Evolutionary conservation across 257 asterid genomes (phyloP).

Genomic region (Fraxinus americana): DNA sequence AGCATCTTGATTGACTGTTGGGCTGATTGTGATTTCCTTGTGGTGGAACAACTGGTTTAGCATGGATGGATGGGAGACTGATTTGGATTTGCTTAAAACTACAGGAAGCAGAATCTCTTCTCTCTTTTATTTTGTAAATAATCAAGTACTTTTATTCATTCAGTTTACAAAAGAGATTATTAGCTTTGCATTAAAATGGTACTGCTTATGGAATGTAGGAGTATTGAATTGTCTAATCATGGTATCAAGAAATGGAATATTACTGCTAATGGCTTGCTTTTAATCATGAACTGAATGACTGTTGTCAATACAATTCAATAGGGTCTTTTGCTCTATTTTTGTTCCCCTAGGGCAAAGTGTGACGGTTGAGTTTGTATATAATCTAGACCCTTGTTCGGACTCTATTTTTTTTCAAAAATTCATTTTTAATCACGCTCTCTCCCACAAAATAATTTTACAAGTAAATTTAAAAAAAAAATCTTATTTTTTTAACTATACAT

Average conservation of each 20-base stretch:
- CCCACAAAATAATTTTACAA: too few relatives aligned
- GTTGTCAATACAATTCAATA: too few relatives aligned
- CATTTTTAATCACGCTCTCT: too few relatives aligned
- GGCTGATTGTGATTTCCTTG: constrained; percentile 11
- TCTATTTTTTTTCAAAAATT: too few relatives aligned
- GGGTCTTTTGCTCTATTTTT: too few relatives aligned
- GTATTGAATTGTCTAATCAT: background rate
- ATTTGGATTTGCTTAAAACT: constrained; percentile 21
- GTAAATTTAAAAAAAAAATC: too few relatives aligned
- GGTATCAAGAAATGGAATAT: background rate
- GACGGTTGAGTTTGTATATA: too few relatives aligned
- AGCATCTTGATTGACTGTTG: constrained; percentile 18
- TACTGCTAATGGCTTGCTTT: too few relatives aligned
- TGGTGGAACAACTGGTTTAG: constrained; percentile 14
- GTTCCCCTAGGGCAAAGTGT: too few relatives aligned
- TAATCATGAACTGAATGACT: too few relatives aligned
- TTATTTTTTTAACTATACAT: too few relatives aligned
- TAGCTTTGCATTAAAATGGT: background rate
- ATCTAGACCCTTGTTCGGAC: too few relatives aligned
- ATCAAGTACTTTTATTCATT: constrained; percentile 9
- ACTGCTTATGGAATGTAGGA: background rate
- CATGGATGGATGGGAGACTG: constrained; percentile 16
- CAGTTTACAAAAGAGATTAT: background rate
- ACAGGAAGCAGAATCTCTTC: background rate
- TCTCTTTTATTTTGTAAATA: constrained; percentile 21